These are phyloP conservation scores for Phytophthora crassamura DNA, from an alignment of 352 stramenopile genomes.

Conservation along the genomic window DNA sequence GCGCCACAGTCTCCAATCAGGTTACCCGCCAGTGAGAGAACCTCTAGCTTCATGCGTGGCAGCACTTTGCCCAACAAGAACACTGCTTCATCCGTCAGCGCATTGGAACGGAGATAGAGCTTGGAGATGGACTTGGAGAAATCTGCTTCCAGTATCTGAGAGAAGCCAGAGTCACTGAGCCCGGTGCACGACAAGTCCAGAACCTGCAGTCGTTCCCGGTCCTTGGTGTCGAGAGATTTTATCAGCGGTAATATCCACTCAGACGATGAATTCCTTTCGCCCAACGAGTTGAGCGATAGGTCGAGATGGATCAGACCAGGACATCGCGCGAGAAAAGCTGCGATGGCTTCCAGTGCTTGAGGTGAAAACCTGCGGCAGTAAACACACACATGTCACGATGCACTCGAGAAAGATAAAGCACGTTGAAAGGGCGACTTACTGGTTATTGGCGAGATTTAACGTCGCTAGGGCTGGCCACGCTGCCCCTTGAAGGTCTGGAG, in stretches of 20 bases:
- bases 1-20: slow-evolving; percentile 45
- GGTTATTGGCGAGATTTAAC: slow-evolving; percentile 62
- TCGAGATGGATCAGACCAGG: slow-evolving; percentile 45
- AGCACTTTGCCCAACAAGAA: slow-evolving; percentile 30
- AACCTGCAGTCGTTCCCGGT: slow-evolving; percentile 16
- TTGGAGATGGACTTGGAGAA: slow-evolving; percentile 33
- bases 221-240: slow-evolving; percentile 11
- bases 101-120: slow-evolving; percentile 56
- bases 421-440: slow-evolving; percentile 29
- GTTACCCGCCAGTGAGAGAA: slow-evolving; percentile 58
- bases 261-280: not conserved
- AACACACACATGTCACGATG: not conserved
- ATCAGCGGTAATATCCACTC: slow-evolving; percentile 10
- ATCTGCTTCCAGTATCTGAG: slow-evolving; percentile 19
- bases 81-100: slow-evolving; percentile 38
- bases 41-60: slow-evolving; percentile 26
- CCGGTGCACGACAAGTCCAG: slow-evolving; percentile 63
- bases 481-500: slow-evolving; percentile 5
- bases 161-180: slow-evolving; percentile 31
- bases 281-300: slow-evolving; percentile 57
- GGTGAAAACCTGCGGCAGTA: slow-evolving; percentile 41
- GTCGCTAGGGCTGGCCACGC: slow-evolving; percentile 37
- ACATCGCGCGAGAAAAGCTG: slow-evolving; percentile 37
- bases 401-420: not conserved
- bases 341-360: slow-evolving; percentile 26